Conservation (phyloP, 345 rosid species). For the Citrus unshiu region DNA sequence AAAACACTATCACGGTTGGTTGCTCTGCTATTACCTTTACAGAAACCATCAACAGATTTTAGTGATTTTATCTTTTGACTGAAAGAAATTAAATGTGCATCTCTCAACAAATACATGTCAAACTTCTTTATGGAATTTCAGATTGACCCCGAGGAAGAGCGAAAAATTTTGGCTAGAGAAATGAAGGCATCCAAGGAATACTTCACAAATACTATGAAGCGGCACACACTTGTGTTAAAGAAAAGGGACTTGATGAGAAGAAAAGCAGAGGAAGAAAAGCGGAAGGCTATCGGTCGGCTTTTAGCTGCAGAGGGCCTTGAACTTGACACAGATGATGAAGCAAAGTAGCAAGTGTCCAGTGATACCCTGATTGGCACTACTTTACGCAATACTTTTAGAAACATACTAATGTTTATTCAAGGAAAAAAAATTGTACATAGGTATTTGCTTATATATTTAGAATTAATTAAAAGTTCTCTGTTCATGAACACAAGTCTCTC, state of each 20-base stretch:
- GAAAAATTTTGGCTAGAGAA: constrained; percentile 71
- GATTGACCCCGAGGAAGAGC: constrained; percentile 93
- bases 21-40: neutral
- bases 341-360: neutral
- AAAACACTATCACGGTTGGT: no score
- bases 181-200: constrained; percentile 74
- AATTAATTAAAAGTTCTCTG: neutral
- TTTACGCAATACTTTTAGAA: neutral
- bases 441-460: neutral
- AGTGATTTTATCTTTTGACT: neutral
- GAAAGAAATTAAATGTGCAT: neutral
- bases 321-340: constrained; percentile 71
- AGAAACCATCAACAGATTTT: neutral
- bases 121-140: constrained; percentile 20
- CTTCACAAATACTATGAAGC: constrained; percentile 56
- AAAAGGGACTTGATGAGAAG: constrained; percentile 89
- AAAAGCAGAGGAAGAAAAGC: constrained; percentile 79
- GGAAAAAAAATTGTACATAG: constrained; percentile 1
- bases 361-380: neutral
- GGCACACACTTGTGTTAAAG: constrained; percentile 80
- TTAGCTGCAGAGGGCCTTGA: constrained; percentile 92
- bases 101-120: neutral
- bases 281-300: constrained; percentile 53
- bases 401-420: neutral
- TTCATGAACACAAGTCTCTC: neutral